Percentiles rank a stretch among this genome's conserved stretches.
Evolutionary conservation across 371 early-diverging fungal genomes (phyloP).

Genomic region (Mortierella sp.): DNA sequence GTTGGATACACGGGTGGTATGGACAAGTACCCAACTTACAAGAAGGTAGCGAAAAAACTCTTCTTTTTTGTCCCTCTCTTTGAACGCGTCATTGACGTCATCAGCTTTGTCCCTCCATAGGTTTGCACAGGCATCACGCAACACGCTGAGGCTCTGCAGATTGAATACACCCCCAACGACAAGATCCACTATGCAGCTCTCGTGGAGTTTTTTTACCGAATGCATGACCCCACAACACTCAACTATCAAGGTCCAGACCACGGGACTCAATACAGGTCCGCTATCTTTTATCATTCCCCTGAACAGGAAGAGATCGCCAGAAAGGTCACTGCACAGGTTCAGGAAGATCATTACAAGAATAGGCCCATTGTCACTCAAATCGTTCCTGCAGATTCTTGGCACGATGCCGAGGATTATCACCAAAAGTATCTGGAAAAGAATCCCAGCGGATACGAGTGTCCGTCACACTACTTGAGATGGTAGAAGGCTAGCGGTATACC

Average conservation of each 20-base stretch:
- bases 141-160: constrained; percentile 89
- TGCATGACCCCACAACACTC: constrained; percentile 76
- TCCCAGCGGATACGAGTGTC: constrained; percentile 56
- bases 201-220: constrained; percentile 87
- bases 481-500: too few species aligned
- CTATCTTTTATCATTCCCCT: constrained; percentile 81
- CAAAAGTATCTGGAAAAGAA: constrained; percentile 83
- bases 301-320: constrained; percentile 84
- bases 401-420: constrained; percentile 91
- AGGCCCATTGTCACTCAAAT: constrained; percentile 80
- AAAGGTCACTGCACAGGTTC: constrained; percentile 67
- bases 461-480: constrained; percentile 63
- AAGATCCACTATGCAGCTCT: constrained; percentile 74
- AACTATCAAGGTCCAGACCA: constrained; percentile 72
- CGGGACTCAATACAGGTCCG: constrained; percentile 91
- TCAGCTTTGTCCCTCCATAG: constrained; percentile 75
- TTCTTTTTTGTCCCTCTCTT: too few species aligned
- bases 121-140: constrained; percentile 74
- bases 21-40: too few species aligned
- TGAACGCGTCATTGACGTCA: too few species aligned
- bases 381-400: constrained; percentile 75
- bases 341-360: constrained; percentile 70
- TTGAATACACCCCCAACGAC: constrained; percentile 76
- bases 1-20: constrained; percentile 93
- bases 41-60: too few species aligned